Evolutionary conservation across 2,329 filamentous ascomycete species (phyloP), one percentile per base, ranked within the genome.

Genomic region (Aspergillus fumigatus): DNA sequence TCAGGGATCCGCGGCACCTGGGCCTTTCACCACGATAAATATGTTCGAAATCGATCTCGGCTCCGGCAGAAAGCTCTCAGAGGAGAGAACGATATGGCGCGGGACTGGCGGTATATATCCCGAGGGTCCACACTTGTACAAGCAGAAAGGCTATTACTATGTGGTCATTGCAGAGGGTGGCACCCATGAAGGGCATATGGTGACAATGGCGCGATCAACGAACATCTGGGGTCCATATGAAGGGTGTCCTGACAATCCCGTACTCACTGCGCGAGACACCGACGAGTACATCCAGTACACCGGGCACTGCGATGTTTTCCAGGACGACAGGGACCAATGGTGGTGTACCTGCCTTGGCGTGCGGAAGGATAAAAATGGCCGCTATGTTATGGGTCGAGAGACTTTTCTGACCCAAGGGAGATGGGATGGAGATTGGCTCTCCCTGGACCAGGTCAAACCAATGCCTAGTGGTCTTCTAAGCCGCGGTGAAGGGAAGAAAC

Each of bases 71-170:
- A 43, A 43, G 40, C 50, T 52, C 27, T 56, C 51, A 32, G n/a
- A 50, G 2, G 43, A 54, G 27, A 51, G 56, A 29, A 43, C 40
- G 14, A 43, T 43, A n/a, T 43, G 40, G 40, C n/a, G 29, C 2
- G 56, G 56, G 2, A 50, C 29, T 6, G 47, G 35, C 1, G 40
- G 29, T 2, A 47, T 53, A 7, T 58, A 79, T 26, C 56, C 82
- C 0, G 81, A 83, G 59, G 82, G 80, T 0, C 81, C 81, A 0
- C 80, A 83, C 50, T 70, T 83, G 29, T 82, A 80, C 60, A 72
- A 68, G 47, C 77, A 76, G 52, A 77, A 81, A 48, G 76, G 72
- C 0, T 82, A 70, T 62, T 82, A 81, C 58, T 82, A 82, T 55
- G 67, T 82, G 3, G 60, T 82, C 10, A 74, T 75, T 2, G 77